A percentile compares a stretch with the other conserved stretches of the same genome.
Evolutionary conservation across 305 asterid genomes (phyloP).

Genomic region (Stenogyne calaminthoides): DNA sequence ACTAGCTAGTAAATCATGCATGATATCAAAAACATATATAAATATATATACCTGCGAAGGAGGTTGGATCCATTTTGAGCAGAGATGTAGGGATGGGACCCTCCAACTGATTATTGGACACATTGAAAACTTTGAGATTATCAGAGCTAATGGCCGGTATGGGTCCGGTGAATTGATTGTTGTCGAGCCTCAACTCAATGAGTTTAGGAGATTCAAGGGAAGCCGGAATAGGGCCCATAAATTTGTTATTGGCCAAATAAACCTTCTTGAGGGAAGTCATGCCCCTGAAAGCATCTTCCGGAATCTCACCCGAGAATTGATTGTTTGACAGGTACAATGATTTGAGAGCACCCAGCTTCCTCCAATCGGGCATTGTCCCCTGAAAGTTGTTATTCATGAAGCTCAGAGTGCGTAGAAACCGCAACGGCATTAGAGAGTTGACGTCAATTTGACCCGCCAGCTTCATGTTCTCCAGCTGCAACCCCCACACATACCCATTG

Average conservation of each 20-base stretch:
- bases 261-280: slow-evolving; percentile 58
- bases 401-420: slow-evolving; percentile 44
- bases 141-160: slow-evolving; percentile 50
- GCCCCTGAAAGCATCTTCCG: slow-evolving; percentile 50
- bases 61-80: slow-evolving; percentile 43
- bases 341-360: slow-evolving; percentile 55
- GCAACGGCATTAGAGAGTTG: slow-evolving; percentile 39
- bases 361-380: slow-evolving; percentile 70
- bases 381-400: slow-evolving; percentile 55
- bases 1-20: too few relatives aligned
- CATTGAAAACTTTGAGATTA: slow-evolving; percentile 39
- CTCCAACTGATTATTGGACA: slow-evolving; percentile 59
- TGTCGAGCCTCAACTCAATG: slow-evolving; percentile 49
- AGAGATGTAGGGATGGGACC: slow-evolving; percentile 66
- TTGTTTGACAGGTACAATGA: slow-evolving; percentile 51
- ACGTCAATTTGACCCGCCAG: slow-evolving; percentile 60
- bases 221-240: slow-evolving; percentile 57
- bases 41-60: slow-evolving; percentile 55
- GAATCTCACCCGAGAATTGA: slow-evolving; percentile 55
- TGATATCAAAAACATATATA: too few relatives aligned
- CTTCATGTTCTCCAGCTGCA: slow-evolving; percentile 47
- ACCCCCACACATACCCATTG: slow-evolving; percentile 41
- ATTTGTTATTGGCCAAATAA: slow-evolving; percentile 54
- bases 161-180: slow-evolving; percentile 64
- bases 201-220: slow-evolving; percentile 50